phyloP scores from a whole-genome alignment of 345 rosid species.

The Microcos paniculata region DNA sequence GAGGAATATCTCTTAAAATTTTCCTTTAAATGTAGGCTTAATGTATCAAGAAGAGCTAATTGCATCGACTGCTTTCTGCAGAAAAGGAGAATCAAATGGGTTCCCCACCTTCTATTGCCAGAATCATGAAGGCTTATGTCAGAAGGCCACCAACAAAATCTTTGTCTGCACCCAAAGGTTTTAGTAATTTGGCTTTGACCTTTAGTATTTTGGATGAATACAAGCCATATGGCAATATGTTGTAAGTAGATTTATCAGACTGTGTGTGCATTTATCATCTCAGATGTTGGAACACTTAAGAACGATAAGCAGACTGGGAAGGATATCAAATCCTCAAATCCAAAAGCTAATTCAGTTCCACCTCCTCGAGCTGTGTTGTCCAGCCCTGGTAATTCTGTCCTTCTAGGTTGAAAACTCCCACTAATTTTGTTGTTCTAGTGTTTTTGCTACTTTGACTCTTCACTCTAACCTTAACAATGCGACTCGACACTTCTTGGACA shows the following conservation, averaged over 20 bases:
- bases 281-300: conserved; percentile 12
- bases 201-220: neutral
- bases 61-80: neutral
- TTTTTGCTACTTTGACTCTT: neutral
- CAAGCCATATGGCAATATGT: neutral
- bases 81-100: conserved; percentile 24
- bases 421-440: neutral
- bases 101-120: conserved; percentile 19
- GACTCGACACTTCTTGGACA: no score
- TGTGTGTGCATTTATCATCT: neutral
- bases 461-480: neutral
- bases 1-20: neutral
- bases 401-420: neutral
- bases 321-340: neutral
- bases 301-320: neutral
- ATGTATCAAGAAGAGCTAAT: neutral
- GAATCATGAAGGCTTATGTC: neutral
- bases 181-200: neutral
- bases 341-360: neutral
- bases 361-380: conserved; percentile 40
- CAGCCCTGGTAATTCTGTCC: conserved; percentile 31
- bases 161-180: conserved; percentile 22
- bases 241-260: neutral
- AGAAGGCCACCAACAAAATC: neutral
- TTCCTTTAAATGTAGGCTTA: neutral